Percentiles rank a stretch among this genome's conserved stretches.
Conservation (phyloP, 2,329 filamentous ascomycete genomes). For the Ilyonectria destructans region DNA sequence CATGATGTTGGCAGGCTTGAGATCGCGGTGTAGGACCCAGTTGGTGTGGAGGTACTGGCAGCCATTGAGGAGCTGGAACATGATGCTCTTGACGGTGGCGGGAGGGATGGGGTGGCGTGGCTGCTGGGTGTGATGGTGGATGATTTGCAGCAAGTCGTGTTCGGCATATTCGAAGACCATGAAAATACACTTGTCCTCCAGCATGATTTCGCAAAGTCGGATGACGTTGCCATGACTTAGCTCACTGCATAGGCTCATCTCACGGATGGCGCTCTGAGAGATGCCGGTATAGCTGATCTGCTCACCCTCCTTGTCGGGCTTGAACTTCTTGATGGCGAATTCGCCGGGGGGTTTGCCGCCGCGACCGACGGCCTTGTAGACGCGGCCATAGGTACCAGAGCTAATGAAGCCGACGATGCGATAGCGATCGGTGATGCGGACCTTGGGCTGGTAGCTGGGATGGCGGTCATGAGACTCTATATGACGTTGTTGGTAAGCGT, state of each 20-base stretch:
- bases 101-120: slow-evolving; percentile 91
- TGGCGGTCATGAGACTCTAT: slow-evolving; percentile 70
- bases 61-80: slow-evolving; percentile 96
- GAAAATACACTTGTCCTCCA: slow-evolving; percentile 99
- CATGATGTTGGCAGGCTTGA: slow-evolving; percentile 99
- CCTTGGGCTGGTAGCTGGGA: slow-evolving; percentile 79
- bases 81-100: slow-evolving; percentile 90
- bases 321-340: slow-evolving; percentile 99
- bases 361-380: slow-evolving; percentile 93
- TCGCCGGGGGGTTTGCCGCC: slow-evolving; percentile 71
- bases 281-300: slow-evolving; percentile 96
- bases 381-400: slow-evolving; percentile 96
- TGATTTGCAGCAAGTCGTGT: slow-evolving; percentile 97
- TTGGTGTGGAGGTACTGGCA: slow-evolving; percentile 95
- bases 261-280: slow-evolving; percentile 95
- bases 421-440: slow-evolving; percentile 92
- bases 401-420: slow-evolving; percentile 99
- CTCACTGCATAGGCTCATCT: slow-evolving; percentile 98
- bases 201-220: slow-evolving; percentile 91
- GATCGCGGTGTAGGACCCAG: slow-evolving; percentile 96
- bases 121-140: slow-evolving; percentile 95
- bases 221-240: slow-evolving; percentile 92
- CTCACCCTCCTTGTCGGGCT: slow-evolving; percentile 98
- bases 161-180: slow-evolving; percentile 99
- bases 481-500: slow-evolving; percentile 53